These are phyloP conservation scores for Leptographium flavum DNA, from an alignment of 2,329 filamentous ascomycete genomes.

Conservation along the genomic window DNA sequence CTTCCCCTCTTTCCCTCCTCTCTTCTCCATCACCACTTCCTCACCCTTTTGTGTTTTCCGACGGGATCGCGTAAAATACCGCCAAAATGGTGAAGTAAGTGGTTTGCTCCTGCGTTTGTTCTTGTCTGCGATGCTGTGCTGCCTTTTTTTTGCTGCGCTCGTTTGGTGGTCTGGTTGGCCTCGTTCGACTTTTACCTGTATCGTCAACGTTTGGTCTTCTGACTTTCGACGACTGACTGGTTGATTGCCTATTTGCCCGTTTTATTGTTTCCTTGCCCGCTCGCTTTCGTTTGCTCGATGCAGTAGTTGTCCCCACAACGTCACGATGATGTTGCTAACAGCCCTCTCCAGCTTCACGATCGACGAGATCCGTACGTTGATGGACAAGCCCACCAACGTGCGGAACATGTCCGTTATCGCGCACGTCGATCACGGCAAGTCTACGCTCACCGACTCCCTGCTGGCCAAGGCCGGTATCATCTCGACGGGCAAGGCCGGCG, in stretches of 20 bases:
- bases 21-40: constrained; percentile 1
- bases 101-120: not conserved
- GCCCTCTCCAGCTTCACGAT: constrained; percentile 69
- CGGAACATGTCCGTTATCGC: constrained; percentile 72
- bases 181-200: too few relatives aligned
- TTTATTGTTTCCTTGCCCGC: too few relatives aligned
- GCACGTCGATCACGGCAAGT: constrained; percentile 99
- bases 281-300: too few relatives aligned
- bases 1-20: constrained; percentile 1
- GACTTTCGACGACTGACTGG: too few relatives aligned
- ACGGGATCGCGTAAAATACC: constrained; percentile 42
- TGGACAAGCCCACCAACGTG: constrained; percentile 60
- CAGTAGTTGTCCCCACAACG: too few relatives aligned
- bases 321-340: too few relatives aligned
- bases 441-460: constrained; percentile 97
- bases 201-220: not conserved
- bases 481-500: constrained; percentile 92
- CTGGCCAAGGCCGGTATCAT: constrained; percentile 99
- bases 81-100: constrained; percentile 99
- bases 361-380: constrained; percentile 71
- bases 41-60: constrained; percentile 11
- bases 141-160: not conserved
- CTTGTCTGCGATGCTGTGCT: not conserved
- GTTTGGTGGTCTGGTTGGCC: too few relatives aligned
- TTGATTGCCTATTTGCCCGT: not conserved